phyloP scores from a whole-genome alignment of 2,329 filamentous ascomycete species.

The Claviceps purpurea region DNA sequence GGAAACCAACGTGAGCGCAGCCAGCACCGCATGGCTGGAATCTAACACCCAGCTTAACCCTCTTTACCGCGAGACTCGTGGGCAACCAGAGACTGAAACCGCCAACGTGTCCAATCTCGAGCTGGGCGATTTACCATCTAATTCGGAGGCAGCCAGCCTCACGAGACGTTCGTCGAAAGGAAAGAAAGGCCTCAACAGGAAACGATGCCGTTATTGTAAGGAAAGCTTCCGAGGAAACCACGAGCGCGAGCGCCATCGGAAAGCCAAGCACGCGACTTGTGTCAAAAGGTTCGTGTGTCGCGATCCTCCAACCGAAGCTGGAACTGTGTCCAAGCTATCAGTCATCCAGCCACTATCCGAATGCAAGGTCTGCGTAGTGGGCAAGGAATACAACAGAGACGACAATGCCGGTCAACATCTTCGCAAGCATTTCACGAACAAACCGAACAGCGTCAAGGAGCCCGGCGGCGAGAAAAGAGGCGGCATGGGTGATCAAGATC shows the following conservation, averaged over 20 bases:
- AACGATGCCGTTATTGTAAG: slow-evolving; percentile 51
- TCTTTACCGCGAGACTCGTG: slow-evolving; percentile 27
- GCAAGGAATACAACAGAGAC: slow-evolving; percentile 78
- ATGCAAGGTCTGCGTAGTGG: slow-evolving; percentile 68
- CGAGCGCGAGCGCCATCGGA: slow-evolving; percentile 55
- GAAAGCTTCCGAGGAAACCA: slow-evolving; percentile 77
- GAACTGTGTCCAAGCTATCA: slow-evolving; percentile 28
- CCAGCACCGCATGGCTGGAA: slow-evolving; percentile 29
- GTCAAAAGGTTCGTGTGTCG: slow-evolving; percentile 42
- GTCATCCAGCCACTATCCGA: slow-evolving; percentile 54
- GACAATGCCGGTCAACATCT: slow-evolving; percentile 93
- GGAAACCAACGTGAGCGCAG: slow-evolving; percentile 27
- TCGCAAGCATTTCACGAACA: slow-evolving; percentile 71
- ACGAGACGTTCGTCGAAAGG: slow-evolving; percentile 22
- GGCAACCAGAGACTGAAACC: slow-evolving; percentile 30
- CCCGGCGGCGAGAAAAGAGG: slow-evolving; percentile 35
- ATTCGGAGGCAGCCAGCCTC: slow-evolving; percentile 5
- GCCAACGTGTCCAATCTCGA: slow-evolving; percentile 31
- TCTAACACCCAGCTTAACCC: slow-evolving; percentile 32
- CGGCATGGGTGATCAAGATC: slow-evolving; percentile 39
- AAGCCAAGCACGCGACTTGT: slow-evolving; percentile 45
- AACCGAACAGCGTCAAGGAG: slow-evolving; percentile 24
- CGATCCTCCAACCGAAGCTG: slow-evolving; percentile 29
- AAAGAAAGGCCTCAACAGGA: slow-evolving; percentile 31
- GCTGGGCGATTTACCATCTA: slow-evolving; percentile 14